These are phyloP conservation scores for Picochlorum sp. DNA, from an alignment of 139 green algal genomes.

Conservation along the genomic window DNA sequence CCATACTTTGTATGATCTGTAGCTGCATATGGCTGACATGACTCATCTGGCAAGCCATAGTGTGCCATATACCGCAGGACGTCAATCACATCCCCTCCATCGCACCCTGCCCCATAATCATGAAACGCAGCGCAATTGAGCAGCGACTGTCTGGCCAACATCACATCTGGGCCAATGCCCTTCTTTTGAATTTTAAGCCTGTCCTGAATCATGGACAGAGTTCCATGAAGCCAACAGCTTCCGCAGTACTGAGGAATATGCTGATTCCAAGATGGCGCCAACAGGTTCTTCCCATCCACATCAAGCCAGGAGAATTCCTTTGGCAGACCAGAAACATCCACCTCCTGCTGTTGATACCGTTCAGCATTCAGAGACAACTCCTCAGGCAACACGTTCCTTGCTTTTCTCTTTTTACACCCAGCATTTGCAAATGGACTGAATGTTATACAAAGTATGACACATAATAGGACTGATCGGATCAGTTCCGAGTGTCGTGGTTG, in stretches of 20 bases:
- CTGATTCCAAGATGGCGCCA: slow-evolving; percentile 38
- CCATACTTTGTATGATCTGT: slow-evolving; percentile 44
- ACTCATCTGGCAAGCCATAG: slow-evolving; percentile 49
- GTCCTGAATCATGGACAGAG: slow-evolving; percentile 44
- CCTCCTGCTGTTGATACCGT: neutral
- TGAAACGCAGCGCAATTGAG: slow-evolving; percentile 53
- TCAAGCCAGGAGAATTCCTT: slow-evolving; percentile 33
- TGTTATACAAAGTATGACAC: neutral
- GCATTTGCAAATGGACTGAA: slow-evolving; percentile 4
- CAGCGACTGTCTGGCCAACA: slow-evolving; percentile 45
- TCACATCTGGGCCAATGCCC: slow-evolving; percentile 38
- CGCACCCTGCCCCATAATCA: slow-evolving; percentile 35
- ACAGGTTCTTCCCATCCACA: slow-evolving; percentile 20
- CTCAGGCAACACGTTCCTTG: slow-evolving; percentile 10
- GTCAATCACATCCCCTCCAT: slow-evolving; percentile 50
- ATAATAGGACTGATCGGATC: too few relatives aligned
- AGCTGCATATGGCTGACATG: slow-evolving; percentile 33
- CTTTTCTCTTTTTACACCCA: slow-evolving; percentile 14
- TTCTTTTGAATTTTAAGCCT: slow-evolving; percentile 52
- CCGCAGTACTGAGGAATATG: slow-evolving; percentile 46
- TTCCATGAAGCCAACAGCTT: slow-evolving; percentile 50
- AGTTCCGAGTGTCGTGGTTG: too few relatives aligned
- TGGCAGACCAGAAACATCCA: slow-evolving; percentile 18
- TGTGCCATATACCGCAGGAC: slow-evolving; percentile 46
- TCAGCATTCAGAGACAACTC: slow-evolving; percentile 1